phyloP scores from a whole-genome alignment of 139 green algal species.

The Asterochloris erici region DNA sequence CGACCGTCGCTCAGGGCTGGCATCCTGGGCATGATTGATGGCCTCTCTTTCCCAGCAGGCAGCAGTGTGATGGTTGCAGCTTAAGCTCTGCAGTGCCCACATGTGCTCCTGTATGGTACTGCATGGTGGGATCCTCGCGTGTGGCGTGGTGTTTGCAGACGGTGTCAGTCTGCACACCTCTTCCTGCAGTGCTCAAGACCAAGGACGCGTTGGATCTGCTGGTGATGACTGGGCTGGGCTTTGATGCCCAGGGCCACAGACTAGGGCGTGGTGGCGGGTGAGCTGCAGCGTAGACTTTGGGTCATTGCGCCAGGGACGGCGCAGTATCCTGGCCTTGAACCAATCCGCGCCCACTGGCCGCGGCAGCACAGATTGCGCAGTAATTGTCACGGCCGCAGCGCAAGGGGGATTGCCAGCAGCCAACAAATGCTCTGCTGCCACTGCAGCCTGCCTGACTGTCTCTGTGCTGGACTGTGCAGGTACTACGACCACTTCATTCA shows the following conservation, averaged over 20 bases:
- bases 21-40: neutral
- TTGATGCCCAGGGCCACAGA: conserved; percentile 51
- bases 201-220: conserved; percentile 56
- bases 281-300: neutral
- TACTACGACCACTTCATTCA: conserved; percentile 66
- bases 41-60: neutral
- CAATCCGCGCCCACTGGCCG: neutral
- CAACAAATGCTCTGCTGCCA: neutral
- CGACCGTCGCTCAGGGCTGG: neutral
- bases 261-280: conserved; percentile 74
- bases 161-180: neutral
- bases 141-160: neutral
- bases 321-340: too few relatives aligned
- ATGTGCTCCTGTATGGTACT: neutral
- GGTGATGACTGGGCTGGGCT: conserved; percentile 78
- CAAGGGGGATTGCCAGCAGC: neutral
- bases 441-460: neutral
- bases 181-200: conserved; percentile 21
- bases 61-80: neutral
- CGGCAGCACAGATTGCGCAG: neutral
- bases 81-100: neutral
- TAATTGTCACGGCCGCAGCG: neutral
- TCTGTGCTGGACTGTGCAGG: neutral
- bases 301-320: too few relatives aligned
- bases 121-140: too few relatives aligned